Evolutionary conservation across 345 rosid species (phyloP).

Genomic region (Kandelia obovata): DNA sequence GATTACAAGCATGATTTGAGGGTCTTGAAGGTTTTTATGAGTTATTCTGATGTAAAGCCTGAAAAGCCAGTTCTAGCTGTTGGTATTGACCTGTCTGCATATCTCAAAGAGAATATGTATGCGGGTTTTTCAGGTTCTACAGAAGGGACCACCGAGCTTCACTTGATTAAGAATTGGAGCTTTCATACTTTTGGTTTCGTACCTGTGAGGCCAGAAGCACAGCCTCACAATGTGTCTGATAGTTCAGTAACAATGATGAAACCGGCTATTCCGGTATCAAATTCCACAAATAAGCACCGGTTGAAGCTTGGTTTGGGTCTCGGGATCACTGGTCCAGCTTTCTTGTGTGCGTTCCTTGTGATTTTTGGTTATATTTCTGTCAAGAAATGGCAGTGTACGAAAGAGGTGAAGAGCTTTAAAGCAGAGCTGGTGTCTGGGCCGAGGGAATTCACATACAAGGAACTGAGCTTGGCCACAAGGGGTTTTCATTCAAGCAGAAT

Average conservation of each 20-base stretch:
- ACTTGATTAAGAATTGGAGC: constrained; percentile 70
- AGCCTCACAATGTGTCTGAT: constrained; percentile 74
- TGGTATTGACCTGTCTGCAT: constrained; percentile 56
- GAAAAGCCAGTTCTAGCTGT: constrained; percentile 49
- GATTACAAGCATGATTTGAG: constrained; percentile 74
- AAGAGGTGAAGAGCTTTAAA: constrained; percentile 49
- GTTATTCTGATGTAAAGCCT: constrained; percentile 58
- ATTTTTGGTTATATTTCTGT: constrained; percentile 60
- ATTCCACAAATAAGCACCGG: constrained; percentile 34
- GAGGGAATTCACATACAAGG: constrained; percentile 69
- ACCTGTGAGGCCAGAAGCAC: constrained; percentile 50
- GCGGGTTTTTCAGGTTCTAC: constrained; percentile 92
- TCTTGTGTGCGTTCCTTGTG: constrained; percentile 57
- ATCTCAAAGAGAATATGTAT: constrained; percentile 52
- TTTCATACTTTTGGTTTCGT: constrained; percentile 61
- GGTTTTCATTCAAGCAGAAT: constrained; percentile 85
- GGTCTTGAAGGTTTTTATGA: constrained; percentile 61
- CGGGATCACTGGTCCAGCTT: constrained; percentile 73
- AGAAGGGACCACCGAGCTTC: constrained; percentile 93
- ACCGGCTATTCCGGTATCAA: constrained; percentile 36
- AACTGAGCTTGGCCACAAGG: constrained; percentile 63
- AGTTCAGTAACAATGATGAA: constrained; percentile 38
- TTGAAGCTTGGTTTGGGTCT: constrained; percentile 61
- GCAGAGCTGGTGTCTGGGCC: constrained; percentile 70
- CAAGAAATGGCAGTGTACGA: constrained; percentile 54